Conservation (phyloP, 768 basidiomycete species). For the Lyophyllum semitale region DNA sequence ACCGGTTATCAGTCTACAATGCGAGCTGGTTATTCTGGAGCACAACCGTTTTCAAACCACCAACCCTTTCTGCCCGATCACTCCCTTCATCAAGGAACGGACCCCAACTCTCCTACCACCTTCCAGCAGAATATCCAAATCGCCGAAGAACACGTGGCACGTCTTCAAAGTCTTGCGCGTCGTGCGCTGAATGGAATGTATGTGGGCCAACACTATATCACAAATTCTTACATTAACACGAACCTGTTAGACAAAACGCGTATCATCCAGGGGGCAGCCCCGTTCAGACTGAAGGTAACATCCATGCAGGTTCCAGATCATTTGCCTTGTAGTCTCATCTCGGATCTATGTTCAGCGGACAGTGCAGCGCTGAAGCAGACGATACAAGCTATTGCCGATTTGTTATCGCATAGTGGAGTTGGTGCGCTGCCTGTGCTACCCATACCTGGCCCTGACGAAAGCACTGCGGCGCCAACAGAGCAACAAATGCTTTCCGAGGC, state of each 20-base stretch:
- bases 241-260: conserved; percentile 51
- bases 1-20: too few relatives aligned
- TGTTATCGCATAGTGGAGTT: conserved; percentile 61
- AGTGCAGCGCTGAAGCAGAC: conserved; percentile 53
- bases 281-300: conserved; percentile 54
- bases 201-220: conserved; percentile 19
- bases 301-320: neutral
- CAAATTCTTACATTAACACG: neutral
- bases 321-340: neutral
- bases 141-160: conserved; percentile 47
- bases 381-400: conserved; percentile 44
- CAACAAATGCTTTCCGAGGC: conserved; percentile 46
- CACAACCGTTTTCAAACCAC: conserved; percentile 15
- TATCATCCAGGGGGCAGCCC: conserved; percentile 59
- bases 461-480: conserved; percentile 40
- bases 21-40: conserved; percentile 2
- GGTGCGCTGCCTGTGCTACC: conserved; percentile 61
- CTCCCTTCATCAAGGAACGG: conserved; percentile 36
- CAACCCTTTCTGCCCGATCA: conserved; percentile 14
- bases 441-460: conserved; percentile 11
- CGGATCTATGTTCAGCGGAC: conserved; percentile 36
- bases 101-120: conserved; percentile 61
- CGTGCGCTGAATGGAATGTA: conserved; percentile 56
- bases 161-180: conserved; percentile 50
- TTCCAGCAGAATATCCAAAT: conserved; percentile 61